Percentiles rank a stretch among this genome's conserved stretches.
Conservation (phyloP, 345 rosid species). For the Euphorbia peplus region DNA sequence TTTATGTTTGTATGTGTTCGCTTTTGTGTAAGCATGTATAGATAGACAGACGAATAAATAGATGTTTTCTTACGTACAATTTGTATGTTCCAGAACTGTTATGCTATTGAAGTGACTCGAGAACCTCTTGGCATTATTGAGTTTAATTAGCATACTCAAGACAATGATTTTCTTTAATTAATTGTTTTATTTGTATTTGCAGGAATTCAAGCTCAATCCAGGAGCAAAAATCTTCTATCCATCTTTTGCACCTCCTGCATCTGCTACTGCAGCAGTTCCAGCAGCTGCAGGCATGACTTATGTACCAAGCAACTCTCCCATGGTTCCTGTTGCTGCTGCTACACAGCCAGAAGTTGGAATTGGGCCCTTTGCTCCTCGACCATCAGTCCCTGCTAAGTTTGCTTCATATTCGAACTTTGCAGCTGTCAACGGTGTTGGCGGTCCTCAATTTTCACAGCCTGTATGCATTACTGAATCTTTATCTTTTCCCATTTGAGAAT, state of each 20-base stretch:
- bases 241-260: constrained; percentile 42
- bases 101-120: neutral
- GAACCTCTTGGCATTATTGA: neutral
- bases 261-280: constrained; percentile 44
- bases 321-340: constrained; percentile 47
- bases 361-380: constrained; percentile 45
- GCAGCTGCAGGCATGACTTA: constrained; percentile 45
- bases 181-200: constrained; percentile 5
- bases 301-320: constrained; percentile 46
- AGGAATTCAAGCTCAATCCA: constrained; percentile 93
- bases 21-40: neutral
- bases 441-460: constrained; percentile 49
- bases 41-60: neutral
- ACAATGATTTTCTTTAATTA: neutral
- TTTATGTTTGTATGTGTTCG: neutral
- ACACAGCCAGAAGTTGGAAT: constrained; percentile 54
- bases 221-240: constrained; percentile 80
- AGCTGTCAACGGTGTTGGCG: constrained; percentile 43
- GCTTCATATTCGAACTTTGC: constrained; percentile 47
- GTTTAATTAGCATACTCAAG: constrained; percentile 5
- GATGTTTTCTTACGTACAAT: neutral
- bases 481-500: neutral
- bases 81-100: neutral
- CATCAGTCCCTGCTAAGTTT: constrained; percentile 52
- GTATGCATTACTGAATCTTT: constrained; percentile 39